phyloP scores from a whole-genome alignment of 345 rosid species.

The Citropsis articulata region DNA sequence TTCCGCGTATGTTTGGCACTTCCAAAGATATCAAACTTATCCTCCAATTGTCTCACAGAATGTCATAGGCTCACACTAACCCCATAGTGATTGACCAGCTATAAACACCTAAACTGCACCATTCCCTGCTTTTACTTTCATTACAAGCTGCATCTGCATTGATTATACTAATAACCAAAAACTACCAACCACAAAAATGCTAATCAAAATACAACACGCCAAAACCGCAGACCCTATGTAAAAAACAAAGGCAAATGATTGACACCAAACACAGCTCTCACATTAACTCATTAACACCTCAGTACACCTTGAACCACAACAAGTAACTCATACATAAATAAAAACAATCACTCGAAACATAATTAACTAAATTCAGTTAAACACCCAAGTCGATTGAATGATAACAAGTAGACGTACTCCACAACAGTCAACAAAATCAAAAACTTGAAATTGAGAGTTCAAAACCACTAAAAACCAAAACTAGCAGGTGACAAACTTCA shows the following conservation, averaged over 20 bases:
- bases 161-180: neutral
- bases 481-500: constrained; percentile 4
- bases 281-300: neutral
- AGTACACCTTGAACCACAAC: neutral
- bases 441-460: neutral
- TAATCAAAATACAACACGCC: neutral
- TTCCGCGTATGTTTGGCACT: neutral
- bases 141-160: neutral
- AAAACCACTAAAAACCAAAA: neutral
- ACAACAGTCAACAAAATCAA: neutral
- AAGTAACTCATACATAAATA: neutral
- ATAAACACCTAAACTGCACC: neutral
- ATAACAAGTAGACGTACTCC: constrained; percentile 8
- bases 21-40: neutral
- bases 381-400: neutral
- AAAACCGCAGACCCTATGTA: neutral
- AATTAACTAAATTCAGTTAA: neutral
- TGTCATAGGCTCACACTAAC: neutral
- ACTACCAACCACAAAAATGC: neutral
- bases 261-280: neutral
- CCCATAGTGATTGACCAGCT: neutral
- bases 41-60: neutral
- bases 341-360: neutral
- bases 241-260: neutral
- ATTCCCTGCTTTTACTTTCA: neutral